Percentiles rank a stretch among this genome's conserved stretches.
These are phyloP conservation scores for Candida palmyrensis DNA, from an alignment of 805 yeast genomes.

Conservation along the genomic window DNA sequence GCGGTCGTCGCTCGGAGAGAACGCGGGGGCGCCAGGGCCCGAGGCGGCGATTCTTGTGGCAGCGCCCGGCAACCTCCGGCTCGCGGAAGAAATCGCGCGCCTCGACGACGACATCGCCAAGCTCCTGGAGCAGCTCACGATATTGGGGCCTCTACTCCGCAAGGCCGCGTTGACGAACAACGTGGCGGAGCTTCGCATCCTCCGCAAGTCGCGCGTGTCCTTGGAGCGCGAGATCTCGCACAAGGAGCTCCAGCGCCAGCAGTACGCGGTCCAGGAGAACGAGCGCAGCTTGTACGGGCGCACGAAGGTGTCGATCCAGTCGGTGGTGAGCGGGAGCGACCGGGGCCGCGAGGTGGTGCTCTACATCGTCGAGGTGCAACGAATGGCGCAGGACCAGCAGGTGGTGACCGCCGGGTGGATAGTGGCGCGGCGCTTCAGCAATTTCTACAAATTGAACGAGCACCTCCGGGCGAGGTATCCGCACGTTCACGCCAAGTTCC, in stretches of 20 bases:
- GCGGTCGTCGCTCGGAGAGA: slow-evolving; percentile 25
- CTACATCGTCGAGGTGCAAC: slow-evolving; percentile 75
- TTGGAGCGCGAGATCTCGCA: slow-evolving; percentile 67
- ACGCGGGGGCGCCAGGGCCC: slow-evolving; percentile 15
- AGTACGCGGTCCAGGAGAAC: slow-evolving; percentile 75
- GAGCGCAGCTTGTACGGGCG: slow-evolving; percentile 73
- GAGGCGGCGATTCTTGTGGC: slow-evolving; percentile 44
- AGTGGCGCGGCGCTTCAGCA: slow-evolving; percentile 84
- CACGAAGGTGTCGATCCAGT: slow-evolving; percentile 49
- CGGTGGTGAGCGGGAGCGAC: slow-evolving; percentile 52
- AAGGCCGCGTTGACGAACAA: slow-evolving; percentile 87
- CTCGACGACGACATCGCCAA: slow-evolving; percentile 53
- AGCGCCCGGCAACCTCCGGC: slow-evolving; percentile 63
- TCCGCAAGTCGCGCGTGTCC: slow-evolving; percentile 62
- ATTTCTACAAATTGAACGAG: slow-evolving; percentile 68
- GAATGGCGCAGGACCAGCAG: slow-evolving; percentile 32
- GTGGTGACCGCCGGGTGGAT: slow-evolving; percentile 73
- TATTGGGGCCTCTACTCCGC: slow-evolving; percentile 60
- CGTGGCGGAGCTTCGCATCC: slow-evolving; percentile 58
- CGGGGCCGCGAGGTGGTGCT: slow-evolving; percentile 57
- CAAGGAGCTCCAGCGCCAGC: slow-evolving; percentile 73
- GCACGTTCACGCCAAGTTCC: slow-evolving; percentile 42
- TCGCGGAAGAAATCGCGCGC: slow-evolving; percentile 62
- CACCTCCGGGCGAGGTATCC: slow-evolving; percentile 53
- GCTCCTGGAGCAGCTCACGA: slow-evolving; percentile 54